A percentile compares a stretch with the other conserved stretches of the same genome.
Evolutionary conservation across 495 filamentous ascomycete genomes (phyloP).

Genomic region (Geopyxis carbonaria): DNA sequence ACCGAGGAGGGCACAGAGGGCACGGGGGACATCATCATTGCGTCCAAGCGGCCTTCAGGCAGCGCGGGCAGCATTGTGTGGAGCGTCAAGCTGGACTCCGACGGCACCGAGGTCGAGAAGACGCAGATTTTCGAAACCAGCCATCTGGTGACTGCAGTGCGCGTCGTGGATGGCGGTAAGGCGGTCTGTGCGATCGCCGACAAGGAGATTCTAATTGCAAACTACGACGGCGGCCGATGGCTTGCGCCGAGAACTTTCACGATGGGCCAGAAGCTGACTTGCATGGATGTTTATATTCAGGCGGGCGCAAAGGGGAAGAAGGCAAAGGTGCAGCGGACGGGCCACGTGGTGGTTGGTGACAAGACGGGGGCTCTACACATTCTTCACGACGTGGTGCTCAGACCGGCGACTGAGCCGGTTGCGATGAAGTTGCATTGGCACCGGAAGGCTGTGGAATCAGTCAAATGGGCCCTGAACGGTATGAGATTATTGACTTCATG

Average conservation of each 20-base stretch:
- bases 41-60: neutral
- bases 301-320: conserved; percentile 11
- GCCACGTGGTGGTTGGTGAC: conserved; percentile 62
- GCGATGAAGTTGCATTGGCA: conserved; percentile 70
- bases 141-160: neutral
- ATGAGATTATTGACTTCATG: conserved; percentile 17
- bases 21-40: conserved; percentile 12
- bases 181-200: conserved; percentile 1
- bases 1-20: conserved; percentile 9
- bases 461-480: conserved; percentile 89
- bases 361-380: conserved; percentile 56
- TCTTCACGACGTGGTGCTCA: conserved; percentile 51
- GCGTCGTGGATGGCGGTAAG: neutral
- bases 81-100: neutral
- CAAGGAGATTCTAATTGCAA: neutral
- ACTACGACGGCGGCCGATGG: neutral
- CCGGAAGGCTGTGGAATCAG: conserved; percentile 54
- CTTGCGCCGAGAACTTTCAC: conserved; percentile 4
- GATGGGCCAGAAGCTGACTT: conserved; percentile 22
- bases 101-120: too few species aligned
- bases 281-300: conserved; percentile 37
- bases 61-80: neutral
- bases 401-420: conserved; percentile 15
- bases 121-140: neutral
- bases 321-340: conserved; percentile 24